phyloP scores from a whole-genome alignment of 2,329 filamentous ascomycete genomes.

The Fusarium equiseti region DNA sequence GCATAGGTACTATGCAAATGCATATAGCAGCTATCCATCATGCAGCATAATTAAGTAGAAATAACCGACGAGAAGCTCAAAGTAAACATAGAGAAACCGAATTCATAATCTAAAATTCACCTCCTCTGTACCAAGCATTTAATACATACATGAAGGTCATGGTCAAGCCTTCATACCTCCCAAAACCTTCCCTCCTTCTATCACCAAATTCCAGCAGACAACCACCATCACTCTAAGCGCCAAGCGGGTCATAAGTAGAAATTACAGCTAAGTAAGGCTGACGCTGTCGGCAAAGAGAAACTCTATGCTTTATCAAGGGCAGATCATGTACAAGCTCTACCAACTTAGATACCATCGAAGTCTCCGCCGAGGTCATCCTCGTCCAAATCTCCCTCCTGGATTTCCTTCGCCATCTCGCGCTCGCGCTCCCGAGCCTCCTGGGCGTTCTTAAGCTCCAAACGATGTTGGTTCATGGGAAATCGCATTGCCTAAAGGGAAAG shows the following conservation, averaged over 20 bases:
- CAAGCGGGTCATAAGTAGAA: slow-evolving; percentile 39
- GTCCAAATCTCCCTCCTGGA: slow-evolving; percentile 96
- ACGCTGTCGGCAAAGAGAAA: slow-evolving; percentile 15
- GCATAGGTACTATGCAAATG: not conserved
- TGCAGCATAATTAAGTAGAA: not conserved
- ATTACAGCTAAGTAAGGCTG: slow-evolving; percentile 30
- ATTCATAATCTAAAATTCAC: slow-evolving; percentile 29
- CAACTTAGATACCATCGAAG: slow-evolving; percentile 89
- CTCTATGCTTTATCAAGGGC: slow-evolving; percentile 23
- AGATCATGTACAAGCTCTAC: slow-evolving; percentile 20
- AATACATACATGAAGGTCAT: slow-evolving; percentile 44
- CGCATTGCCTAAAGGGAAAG: slow-evolving; percentile 81
- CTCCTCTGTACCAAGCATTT: slow-evolving; percentile 38
- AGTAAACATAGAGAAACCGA: not conserved
- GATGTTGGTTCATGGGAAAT: slow-evolving; percentile 99
- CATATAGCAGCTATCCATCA: not conserved
- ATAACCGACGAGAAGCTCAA: not conserved
- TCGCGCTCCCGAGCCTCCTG: slow-evolving; percentile 98
- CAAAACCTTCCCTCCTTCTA: slow-evolving; percentile 31
- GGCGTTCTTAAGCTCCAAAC: slow-evolving; percentile 95
- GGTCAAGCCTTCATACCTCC: slow-evolving; percentile 25
- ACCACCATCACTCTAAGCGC: slow-evolving; percentile 24
- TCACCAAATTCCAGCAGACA: slow-evolving; percentile 26
- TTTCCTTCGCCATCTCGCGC: slow-evolving; percentile 97
- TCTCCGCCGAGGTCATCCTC: slow-evolving; percentile 96